Evolutionary conservation across 1,139 yeast genomes (phyloP).

Genomic region (Pichia cactophila): DNA sequence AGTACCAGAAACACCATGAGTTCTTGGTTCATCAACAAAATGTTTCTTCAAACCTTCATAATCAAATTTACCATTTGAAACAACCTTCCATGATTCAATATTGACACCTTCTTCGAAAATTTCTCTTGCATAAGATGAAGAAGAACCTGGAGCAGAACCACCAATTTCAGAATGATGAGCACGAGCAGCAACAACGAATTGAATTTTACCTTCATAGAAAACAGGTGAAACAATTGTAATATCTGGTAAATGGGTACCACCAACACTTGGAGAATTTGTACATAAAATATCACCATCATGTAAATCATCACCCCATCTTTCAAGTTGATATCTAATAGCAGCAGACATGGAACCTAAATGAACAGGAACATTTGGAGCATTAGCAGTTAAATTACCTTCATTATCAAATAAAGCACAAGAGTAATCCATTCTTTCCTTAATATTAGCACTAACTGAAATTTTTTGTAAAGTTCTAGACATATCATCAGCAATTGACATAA

Average conservation of each 20-base stretch:
- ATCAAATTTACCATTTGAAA: constrained; percentile 46
- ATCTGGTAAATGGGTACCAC: constrained; percentile 63
- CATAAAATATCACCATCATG: constrained; percentile 50
- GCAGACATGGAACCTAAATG: constrained; percentile 59
- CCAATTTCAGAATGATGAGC: constrained; percentile 69
- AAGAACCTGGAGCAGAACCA: constrained; percentile 57
- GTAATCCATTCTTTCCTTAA: constrained; percentile 53
- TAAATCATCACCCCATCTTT: constrained; percentile 43
- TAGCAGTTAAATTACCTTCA: constrained; percentile 51
- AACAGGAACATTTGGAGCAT: constrained; percentile 60
- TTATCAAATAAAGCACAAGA: constrained; percentile 54
- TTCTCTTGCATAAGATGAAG: constrained; percentile 54
- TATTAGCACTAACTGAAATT: constrained; percentile 52
- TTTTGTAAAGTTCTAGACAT: constrained; percentile 56
- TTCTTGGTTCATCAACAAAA: constrained; percentile 43
- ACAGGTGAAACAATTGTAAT: constrained; percentile 74
- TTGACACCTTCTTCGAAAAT: constrained; percentile 60
- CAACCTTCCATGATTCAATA: constrained; percentile 48
- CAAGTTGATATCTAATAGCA: constrained; percentile 46
- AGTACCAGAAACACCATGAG: constrained; percentile 54
- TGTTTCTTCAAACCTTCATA: constrained; percentile 38
- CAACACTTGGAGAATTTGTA: constrained; percentile 52
- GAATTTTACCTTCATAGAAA: constrained; percentile 33
- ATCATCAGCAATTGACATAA: constrained; percentile 58
- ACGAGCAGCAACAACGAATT: constrained; percentile 55